Percentiles rank a stretch among this genome's conserved stretches.
Evolutionary conservation across 176 grass and related monocot species (phyloP).

Genomic region (Oryza longistaminata): DNA sequence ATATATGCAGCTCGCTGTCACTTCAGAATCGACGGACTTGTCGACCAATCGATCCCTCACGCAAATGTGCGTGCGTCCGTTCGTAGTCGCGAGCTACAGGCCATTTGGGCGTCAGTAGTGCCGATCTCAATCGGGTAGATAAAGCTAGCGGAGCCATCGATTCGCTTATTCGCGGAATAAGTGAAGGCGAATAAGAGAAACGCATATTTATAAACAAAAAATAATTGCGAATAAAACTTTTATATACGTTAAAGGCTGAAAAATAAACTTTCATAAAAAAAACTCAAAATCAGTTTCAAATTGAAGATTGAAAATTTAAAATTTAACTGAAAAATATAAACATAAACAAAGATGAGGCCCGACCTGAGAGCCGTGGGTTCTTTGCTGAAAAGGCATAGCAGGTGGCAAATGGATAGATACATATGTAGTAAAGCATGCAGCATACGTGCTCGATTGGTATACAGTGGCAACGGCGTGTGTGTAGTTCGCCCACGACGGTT

Average conservation of each 20-base stretch:
- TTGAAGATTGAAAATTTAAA: no score
- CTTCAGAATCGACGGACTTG: not conserved
- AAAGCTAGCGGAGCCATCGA: no score
- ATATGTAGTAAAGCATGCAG: not conserved
- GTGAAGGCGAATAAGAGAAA: no score
- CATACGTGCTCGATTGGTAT: not conserved
- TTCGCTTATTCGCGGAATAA: no score
- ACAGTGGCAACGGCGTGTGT: not conserved
- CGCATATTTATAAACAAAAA: no score
- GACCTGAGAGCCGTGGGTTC: not conserved
- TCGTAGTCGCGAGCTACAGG: not conserved
- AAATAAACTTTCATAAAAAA: no score
- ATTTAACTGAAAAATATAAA: no score
- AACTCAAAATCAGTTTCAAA: no score
- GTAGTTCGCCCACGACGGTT: not conserved
- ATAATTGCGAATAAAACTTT: no score
- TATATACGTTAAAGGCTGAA: no score
- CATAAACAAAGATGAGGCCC: no score
- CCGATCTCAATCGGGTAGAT: not conserved
- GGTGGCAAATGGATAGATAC: not conserved
- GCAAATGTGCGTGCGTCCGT: not conserved
- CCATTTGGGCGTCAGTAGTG: constrained; percentile 10
- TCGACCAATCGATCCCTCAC: not conserved
- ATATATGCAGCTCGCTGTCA: constrained; percentile 35
- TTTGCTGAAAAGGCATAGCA: constrained; percentile 17